Evolutionary conservation across 2,329 filamentous ascomycete genomes (phyloP), one percentile per base, ranked within the genome.

Genomic region (Curvularia lunata): DNA sequence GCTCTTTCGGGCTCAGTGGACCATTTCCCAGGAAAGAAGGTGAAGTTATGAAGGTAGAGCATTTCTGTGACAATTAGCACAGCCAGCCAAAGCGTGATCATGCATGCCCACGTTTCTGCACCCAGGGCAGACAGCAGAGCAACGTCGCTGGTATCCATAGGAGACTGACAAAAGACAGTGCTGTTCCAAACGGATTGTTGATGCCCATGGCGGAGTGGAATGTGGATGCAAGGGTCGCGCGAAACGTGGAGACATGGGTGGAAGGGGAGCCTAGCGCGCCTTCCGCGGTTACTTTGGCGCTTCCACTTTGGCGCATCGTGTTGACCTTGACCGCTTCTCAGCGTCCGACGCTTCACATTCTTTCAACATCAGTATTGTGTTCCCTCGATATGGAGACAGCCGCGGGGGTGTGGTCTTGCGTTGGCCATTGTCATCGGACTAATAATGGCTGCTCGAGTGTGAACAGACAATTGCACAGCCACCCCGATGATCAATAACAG

Each of bases 41-140:
- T 75, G 27, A 76, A 62, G 63, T 68, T 70, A 48, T 76, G 73
- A 18, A 76, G 58, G 54, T 76, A 76, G 2, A 76, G 59, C 74
- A 75, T 75, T 59, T 74, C 73, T 64, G 27, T 10, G 5, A 7
- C 46, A 13, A 42, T 52, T 63, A 52, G 68, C 55, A 38, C 19
- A 25, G 30, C 13, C 41, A 37, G 23, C 30, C 25, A 52, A 23
- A 21, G 43, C 9, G 50, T 37, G 21, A 41, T 34, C 28, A 40
- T 45, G 38, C 16, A 6, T 38, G 28, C 64, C 66, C 43, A 70
- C 67, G 72, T 50, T 69, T 74, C 63, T 76, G 74, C 37, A 76
- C 62, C 74, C 73, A 75, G 48, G 73, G 74, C 27, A 75, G 55
- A 56, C 73, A 75, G 48, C 72, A 75, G 8, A 75, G 59, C 7